phyloP scores from a whole-genome alignment of 2,329 filamentous ascomycete species.

The Pyricularia sp. region DNA sequence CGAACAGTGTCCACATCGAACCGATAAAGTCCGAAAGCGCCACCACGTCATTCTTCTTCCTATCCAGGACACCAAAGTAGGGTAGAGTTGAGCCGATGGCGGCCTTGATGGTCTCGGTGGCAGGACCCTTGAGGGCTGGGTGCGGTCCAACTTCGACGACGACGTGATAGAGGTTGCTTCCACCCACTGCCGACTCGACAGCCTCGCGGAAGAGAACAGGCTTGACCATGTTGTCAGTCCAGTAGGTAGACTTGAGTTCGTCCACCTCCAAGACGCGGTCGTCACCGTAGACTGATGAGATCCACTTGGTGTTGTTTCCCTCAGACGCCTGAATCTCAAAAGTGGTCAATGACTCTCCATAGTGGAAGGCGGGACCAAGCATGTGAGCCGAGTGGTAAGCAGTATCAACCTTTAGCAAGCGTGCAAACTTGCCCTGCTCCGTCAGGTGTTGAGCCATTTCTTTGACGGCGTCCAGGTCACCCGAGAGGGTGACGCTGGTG shows the following conservation, averaged over 20 bases:
- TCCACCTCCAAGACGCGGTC: not conserved
- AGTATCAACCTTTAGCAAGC: constrained; percentile 29
- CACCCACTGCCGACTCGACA: constrained; percentile 14
- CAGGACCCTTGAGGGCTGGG: constrained; percentile 30
- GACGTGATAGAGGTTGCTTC: constrained; percentile 19
- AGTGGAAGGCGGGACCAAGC: constrained; percentile 22
- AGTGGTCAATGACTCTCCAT: constrained; percentile 19
- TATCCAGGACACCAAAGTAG: constrained; percentile 22
- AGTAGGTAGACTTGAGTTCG: constrained; percentile 24
- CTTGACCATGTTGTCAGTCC: constrained; percentile 33
- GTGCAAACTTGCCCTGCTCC: constrained; percentile 19
- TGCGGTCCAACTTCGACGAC: constrained; percentile 37
- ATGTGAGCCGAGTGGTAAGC: constrained; percentile 43
- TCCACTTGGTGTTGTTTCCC: constrained; percentile 21
- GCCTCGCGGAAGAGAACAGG: constrained; percentile 35
- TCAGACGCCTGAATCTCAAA: constrained; percentile 18
- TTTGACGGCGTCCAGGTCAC: constrained; percentile 20
- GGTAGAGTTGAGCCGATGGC: constrained; percentile 9
- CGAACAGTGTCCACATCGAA: constrained; percentile 22
- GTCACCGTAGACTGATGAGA: constrained; percentile 28
- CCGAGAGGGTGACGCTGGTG: constrained; percentile 24
- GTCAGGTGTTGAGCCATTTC: constrained; percentile 14
- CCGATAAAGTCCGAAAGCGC: constrained; percentile 24
- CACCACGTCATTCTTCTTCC: constrained; percentile 19
- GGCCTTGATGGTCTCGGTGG: constrained; percentile 21